Conservation (phyloP, 2,329 filamentous ascomycete genomes). For the Ophiostoma australiae region DNA sequence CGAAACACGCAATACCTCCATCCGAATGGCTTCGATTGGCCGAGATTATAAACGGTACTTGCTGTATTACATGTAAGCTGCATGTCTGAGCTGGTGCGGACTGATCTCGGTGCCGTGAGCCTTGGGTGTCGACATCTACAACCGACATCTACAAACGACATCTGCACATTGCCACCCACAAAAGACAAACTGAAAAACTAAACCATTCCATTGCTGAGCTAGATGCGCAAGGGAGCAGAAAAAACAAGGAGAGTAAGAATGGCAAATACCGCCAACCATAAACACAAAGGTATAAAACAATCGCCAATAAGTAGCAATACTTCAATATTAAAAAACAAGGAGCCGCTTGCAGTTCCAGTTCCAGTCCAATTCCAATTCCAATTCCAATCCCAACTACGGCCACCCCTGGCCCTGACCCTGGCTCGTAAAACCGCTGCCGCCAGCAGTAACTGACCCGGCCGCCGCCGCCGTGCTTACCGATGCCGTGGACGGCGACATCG, state of each 20-base stretch:
- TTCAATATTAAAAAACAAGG: not conserved
- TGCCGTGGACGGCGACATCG: not conserved
- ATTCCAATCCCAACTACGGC: not conserved
- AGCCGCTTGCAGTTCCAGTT: too few species aligned
- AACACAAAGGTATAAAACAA: constrained; percentile 4
- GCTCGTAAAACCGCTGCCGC: not conserved
- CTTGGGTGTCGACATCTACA: too few species aligned
- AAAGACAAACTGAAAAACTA: not conserved
- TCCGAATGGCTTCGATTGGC: not conserved
- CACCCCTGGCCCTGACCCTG: not conserved
- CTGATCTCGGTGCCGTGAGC: not conserved
- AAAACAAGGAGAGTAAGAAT: not conserved
- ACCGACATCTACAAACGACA: not conserved
- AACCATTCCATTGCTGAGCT: not conserved
- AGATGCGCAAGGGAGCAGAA: not conserved
- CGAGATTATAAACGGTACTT: not conserved
- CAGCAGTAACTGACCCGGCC: not conserved
- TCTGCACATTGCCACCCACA: not conserved
- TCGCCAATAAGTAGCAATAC: not conserved
- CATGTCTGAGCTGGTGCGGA: not conserved
- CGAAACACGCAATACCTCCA: not conserved
- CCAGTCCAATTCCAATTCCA: too few species aligned
- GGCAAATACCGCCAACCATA: not conserved
- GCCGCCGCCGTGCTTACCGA: not conserved
- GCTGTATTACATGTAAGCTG: not conserved